These are phyloP conservation scores for Paramecium primaurelia DNA, from an alignment of 73 alveolate genomes.

Conservation along the genomic window DNA sequence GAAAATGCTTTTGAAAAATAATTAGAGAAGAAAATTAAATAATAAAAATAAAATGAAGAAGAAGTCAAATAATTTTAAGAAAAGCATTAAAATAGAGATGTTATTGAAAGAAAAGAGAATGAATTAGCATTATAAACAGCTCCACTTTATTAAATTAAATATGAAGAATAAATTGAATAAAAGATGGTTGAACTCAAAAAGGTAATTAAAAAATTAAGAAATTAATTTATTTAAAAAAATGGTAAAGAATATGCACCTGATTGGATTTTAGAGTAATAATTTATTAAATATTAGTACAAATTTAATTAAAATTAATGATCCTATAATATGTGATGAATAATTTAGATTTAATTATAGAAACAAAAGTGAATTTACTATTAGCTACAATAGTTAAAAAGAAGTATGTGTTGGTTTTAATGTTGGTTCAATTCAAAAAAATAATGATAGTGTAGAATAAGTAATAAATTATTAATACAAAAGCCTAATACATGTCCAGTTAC, in stretches of 20 bases:
- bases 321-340: conserved; percentile 40
- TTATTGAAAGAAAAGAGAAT: neutral
- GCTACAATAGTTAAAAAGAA: conserved; percentile 61
- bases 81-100: conserved; percentile 17
- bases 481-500: conserved; percentile 51
- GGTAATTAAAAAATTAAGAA: conserved; percentile 24
- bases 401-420: conserved; percentile 78
- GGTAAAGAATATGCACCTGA: conserved; percentile 40
- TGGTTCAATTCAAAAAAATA: conserved; percentile 73
- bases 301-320: conserved; percentile 23
- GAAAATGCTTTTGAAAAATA: conserved; percentile 48
- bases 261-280: neutral
- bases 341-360: conserved; percentile 71
- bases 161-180: conserved; percentile 37
- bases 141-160: conserved; percentile 45
- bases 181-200: conserved; percentile 38
- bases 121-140: conserved; percentile 50
- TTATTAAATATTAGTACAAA: neutral
- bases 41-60: conserved; percentile 24
- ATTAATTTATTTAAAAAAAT: neutral
- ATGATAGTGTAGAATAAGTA: conserved; percentile 71
- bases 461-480: neutral
- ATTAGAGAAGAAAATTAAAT: conserved; percentile 22
- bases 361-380: conserved; percentile 84
- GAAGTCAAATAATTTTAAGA: conserved; percentile 4